Percentiles rank a stretch among this genome's conserved stretches.
These are phyloP conservation scores for Choanephora cucurbitarum DNA, from an alignment of 371 early-diverging fungal genomes.

Conservation along the genomic window DNA sequence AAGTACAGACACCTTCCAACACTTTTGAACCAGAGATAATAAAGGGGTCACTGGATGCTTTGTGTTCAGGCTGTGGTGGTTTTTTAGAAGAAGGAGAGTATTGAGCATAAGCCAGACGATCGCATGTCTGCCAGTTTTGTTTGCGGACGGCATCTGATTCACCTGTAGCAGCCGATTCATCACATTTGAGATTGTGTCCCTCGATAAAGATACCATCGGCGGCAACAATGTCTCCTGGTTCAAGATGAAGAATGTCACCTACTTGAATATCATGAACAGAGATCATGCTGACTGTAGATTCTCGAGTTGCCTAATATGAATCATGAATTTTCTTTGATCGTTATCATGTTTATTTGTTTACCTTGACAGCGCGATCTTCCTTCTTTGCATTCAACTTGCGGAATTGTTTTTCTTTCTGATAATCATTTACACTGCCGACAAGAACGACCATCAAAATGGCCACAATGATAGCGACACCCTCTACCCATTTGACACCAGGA, in stretches of 20 bases:
- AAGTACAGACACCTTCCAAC: constrained; percentile 75
- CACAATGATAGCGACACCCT: constrained; percentile 77
- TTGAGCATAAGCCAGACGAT: constrained; percentile 1
- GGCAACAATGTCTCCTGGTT: constrained; percentile 92
- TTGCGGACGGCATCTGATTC: constrained; percentile 83
- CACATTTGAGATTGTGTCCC: constrained; percentile 84
- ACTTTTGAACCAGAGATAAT: constrained; percentile 77
- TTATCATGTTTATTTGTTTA: constrained; percentile 17
- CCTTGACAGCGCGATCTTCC: constrained; percentile 77
- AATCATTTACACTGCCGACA: constrained; percentile 83
- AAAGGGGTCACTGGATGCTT: constrained; percentile 58
- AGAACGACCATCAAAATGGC: constrained; percentile 83
- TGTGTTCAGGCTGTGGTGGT: constrained; percentile 12
- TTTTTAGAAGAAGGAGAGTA: constrained; percentile 12
- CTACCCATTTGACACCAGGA: constrained; percentile 71
- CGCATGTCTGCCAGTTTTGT: constrained; percentile 36
- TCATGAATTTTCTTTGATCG: neutral
- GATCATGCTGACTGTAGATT: constrained; percentile 73
- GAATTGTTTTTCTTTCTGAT: constrained; percentile 87
- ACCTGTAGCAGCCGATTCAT: constrained; percentile 92
- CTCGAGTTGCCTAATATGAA: constrained; percentile 65
- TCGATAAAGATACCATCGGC: constrained; percentile 87
- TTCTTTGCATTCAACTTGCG: constrained; percentile 80
- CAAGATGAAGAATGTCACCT: constrained; percentile 87
- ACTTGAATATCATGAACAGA: constrained; percentile 85